Percentiles rank a stretch among this genome's conserved stretches.
phyloP scores from a whole-genome alignment of 164 flowering plant species.

The Annona squamosa region DNA sequence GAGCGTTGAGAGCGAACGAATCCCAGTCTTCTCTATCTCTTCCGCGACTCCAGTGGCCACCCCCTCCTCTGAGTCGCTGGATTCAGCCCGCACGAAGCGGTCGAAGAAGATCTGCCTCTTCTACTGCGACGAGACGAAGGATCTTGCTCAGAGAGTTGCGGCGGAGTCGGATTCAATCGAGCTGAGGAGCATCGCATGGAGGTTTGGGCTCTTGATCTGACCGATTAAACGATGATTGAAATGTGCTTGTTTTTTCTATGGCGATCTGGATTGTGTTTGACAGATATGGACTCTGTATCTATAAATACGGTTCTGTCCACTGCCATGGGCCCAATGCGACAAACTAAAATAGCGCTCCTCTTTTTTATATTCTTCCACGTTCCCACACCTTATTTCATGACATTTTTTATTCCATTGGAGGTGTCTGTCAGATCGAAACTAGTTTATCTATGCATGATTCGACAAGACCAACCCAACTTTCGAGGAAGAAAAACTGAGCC shows the following conservation, averaged over 20 bases:
- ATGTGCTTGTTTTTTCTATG: not conserved
- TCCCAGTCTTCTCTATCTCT: slow-evolving; percentile 5
- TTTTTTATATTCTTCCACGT: no score
- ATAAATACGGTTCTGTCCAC: no score
- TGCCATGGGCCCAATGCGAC: no score
- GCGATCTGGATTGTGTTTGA: not conserved
- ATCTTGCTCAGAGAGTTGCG: slow-evolving; percentile 69
- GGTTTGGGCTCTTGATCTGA: slow-evolving; percentile 23
- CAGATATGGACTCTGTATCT: no score
- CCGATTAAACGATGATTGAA: not conserved
- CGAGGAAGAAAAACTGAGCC: no score
- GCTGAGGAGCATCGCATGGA: slow-evolving; percentile 75
- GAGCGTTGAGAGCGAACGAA: slow-evolving; percentile 9
- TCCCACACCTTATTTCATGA: no score
- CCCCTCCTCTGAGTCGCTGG: not conserved
- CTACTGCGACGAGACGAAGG: slow-evolving; percentile 64
- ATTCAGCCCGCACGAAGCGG: slow-evolving; percentile 17
- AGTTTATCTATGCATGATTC: no score
- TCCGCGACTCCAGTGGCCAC: slow-evolving; percentile 11
- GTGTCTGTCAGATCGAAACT: no score
- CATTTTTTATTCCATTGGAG: no score
- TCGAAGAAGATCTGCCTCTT: slow-evolving; percentile 76
- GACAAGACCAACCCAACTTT: no score
- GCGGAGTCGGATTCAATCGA: slow-evolving; percentile 72
- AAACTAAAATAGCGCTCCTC: no score